Base-by-base conservation (phyloP, 495 filamentous ascomycete species). In the Thozetella sp. region DNA sequence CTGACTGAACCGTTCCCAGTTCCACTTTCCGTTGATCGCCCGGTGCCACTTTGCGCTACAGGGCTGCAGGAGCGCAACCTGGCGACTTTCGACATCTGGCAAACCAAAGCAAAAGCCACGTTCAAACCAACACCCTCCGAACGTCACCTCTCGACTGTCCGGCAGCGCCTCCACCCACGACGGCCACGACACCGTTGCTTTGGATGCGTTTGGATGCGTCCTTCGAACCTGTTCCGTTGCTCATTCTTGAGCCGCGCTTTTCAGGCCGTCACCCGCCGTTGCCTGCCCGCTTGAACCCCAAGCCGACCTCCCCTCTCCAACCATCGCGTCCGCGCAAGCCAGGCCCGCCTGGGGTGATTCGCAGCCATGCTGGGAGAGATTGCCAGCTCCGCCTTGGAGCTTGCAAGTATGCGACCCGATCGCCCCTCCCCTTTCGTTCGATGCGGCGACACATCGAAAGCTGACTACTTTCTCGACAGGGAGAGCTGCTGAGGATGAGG, bases 401-500 rank as follows among this genome's bases (percentile, higher is more conserved):
- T 80, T 57, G 71, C 71, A 48, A 70, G 78, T 80, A 76, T 24
- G 77, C 65, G 24, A 50, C 34, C 26, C 24, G 25, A 50, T 27
- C 17, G 40, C 26, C 34, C 20, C 2, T 11, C 45, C 40, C 22
- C 22, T 25, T 12, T 45, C 17, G 9, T 27, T 3, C 30, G 11
- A 57, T 25, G 46, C 52, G 37, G 46, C 24, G 46, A 52, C 9
- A 12, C 11, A n/a, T 20, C 51, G n/a, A 40, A 37, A 56, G 53
- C 68, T 76, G 55, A 74, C 59, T 26, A 22, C 30, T 55, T 25
- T 43, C 63, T 24, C 26, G 26, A 51, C 61, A 85, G 82, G 69
- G 61, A 72, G 82, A 75, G 76, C 66, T 30, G 66, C 68, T 22
- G 78, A 83, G 48, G 83, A 84, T 59, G 74, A 73, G 52, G 80